phyloP scores from a whole-genome alignment of 495 filamentous ascomycete genomes.

The Staphylotrichum longicolle region DNA sequence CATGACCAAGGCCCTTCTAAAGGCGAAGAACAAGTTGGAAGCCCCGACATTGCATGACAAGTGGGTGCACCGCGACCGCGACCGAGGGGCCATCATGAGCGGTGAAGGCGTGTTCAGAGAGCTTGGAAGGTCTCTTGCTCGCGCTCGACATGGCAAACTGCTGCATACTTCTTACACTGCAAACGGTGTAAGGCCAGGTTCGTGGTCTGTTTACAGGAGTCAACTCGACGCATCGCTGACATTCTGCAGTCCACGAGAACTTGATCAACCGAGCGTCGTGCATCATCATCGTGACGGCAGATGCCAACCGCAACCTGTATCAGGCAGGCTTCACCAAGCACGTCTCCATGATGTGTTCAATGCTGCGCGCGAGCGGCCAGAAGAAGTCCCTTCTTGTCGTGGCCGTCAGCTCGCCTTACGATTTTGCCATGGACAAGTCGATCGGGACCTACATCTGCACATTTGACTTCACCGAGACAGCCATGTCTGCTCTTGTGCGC shows the following conservation, averaged over 20 bases:
- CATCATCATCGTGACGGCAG: conserved; percentile 83
- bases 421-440: conserved; percentile 86
- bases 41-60: conserved; percentile 52
- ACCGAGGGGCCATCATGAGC: conserved; percentile 72
- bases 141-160: conserved; percentile 76
- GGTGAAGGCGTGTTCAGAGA: conserved; percentile 86
- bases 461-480: conserved; percentile 90
- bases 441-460: conserved; percentile 90
- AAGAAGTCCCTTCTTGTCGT: conserved; percentile 78
- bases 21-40: conserved; percentile 47
- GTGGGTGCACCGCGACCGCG: conserved; percentile 52
- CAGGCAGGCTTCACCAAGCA: conserved; percentile 91
- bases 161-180: conserved; percentile 89
- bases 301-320: conserved; percentile 86
- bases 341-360: conserved; percentile 83
- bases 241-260: conserved; percentile 67
- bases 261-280: conserved; percentile 81
- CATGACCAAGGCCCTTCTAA: conserved; percentile 53
- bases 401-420: conserved; percentile 88
- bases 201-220: conserved; percentile 3
- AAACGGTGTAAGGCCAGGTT: conserved; percentile 74
- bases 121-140: conserved; percentile 73
- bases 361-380: conserved; percentile 53
- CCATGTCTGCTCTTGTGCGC: conserved; percentile 76
- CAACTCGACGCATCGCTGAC: conserved; percentile 18